These are phyloP conservation scores for Acanthamoeba royreba DNA, from an alignment of 208 protist species.

Conservation along the genomic window DNA sequence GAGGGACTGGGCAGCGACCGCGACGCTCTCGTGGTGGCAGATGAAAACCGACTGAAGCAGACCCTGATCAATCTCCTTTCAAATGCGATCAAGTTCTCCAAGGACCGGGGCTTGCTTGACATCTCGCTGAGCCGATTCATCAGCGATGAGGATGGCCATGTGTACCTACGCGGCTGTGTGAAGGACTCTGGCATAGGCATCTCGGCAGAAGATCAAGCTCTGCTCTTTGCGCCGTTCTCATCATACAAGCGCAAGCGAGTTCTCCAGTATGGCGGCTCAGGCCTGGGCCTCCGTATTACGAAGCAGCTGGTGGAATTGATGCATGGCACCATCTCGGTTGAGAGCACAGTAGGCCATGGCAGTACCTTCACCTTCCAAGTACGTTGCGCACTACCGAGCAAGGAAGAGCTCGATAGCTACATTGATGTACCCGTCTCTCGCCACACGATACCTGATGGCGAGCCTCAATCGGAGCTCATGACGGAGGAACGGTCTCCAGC, in stretches of 20 bases:
- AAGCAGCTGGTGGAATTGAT: not conserved
- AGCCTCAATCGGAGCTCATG: not conserved
- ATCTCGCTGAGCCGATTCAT: not conserved
- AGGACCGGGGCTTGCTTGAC: not conserved
- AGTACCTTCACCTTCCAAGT: not conserved
- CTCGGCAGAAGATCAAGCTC: conserved; percentile 8
- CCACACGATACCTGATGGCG: too few species aligned
- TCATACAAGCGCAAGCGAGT: not conserved
- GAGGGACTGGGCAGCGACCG: not conserved
- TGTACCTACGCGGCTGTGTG: not conserved
- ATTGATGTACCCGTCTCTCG: too few species aligned
- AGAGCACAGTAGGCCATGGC: not conserved
- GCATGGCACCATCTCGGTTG: not conserved
- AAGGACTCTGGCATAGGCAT: conserved; percentile 39
- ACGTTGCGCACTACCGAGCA: not conserved
- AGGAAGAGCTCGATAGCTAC: not conserved
- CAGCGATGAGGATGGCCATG: not conserved
- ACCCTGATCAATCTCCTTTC: not conserved
- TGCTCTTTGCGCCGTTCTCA: conserved; percentile 38
- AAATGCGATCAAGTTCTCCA: not conserved
- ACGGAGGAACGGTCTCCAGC: not conserved
- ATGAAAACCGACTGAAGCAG: not conserved
- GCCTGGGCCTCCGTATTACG: not conserved
- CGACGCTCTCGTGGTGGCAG: not conserved
- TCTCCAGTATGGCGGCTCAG: not conserved